Conservation (phyloP, 306 rosid species). For the Acacia melanoxylon region DNA sequence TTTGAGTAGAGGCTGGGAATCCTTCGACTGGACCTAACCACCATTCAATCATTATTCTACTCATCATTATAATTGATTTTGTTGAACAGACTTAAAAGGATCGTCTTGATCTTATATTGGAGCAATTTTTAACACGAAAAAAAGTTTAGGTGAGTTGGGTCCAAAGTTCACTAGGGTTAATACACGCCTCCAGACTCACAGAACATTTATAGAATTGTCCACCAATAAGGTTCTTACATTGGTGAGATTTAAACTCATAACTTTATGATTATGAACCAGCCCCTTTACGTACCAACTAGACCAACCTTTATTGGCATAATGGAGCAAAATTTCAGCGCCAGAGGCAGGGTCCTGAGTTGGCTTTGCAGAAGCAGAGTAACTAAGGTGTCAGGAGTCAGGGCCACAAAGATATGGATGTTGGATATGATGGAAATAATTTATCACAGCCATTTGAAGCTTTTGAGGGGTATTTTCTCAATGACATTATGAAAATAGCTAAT, state of each 20-base stretch:
- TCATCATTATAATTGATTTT: neutral
- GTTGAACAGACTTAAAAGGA: neutral
- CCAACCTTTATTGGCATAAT: too few relatives aligned
- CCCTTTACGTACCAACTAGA: too few relatives aligned
- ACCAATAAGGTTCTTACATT: too few relatives aligned
- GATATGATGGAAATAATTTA: constrained; percentile 55
- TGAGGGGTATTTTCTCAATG: constrained; percentile 67
- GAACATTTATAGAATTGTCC: too few relatives aligned
- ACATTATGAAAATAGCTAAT: neutral
- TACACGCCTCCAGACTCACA: fast-evolving
- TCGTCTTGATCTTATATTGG: neutral
- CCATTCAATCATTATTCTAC: neutral
- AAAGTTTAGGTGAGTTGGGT: too few relatives aligned
- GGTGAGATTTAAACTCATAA: too few relatives aligned
- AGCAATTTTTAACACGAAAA: neutral
- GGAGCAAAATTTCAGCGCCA: constrained; percentile 73
- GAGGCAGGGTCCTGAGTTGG: constrained; percentile 62
- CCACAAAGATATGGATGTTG: constrained; percentile 57
- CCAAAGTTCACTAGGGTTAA: too few relatives aligned
- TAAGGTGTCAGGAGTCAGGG: constrained; percentile 55
- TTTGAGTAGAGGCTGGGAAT: neutral
- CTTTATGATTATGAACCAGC: too few relatives aligned
- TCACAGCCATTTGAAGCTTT: constrained; percentile 66
- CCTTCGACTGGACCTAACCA: neutral
- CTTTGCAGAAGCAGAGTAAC: constrained; percentile 59